Percentiles rank a stretch among this genome's conserved stretches.
phyloP scores from a whole-genome alignment of 1,284 basidiomycete genomes.

The Apiotrichum porosum region DNA sequence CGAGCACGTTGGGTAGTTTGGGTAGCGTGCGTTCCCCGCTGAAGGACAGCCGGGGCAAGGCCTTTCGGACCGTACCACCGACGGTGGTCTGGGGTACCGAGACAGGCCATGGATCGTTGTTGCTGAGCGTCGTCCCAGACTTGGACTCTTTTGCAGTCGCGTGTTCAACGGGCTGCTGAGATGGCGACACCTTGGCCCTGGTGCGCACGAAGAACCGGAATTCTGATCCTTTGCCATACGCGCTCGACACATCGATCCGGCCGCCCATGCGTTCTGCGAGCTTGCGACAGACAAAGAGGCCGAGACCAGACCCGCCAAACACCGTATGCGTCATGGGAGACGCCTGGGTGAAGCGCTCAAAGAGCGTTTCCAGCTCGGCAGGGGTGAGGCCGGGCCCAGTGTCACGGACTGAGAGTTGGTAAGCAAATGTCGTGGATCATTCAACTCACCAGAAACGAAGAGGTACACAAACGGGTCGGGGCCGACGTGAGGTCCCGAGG shows the following conservation, averaged over 20 bases:
- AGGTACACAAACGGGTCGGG: conserved; percentile 16
- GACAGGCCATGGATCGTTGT: neutral
- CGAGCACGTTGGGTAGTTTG: too few relatives aligned
- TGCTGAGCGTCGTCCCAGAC: too few relatives aligned
- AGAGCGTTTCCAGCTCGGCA: conserved; percentile 23
- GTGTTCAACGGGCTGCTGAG: neutral
- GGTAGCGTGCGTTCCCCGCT: too few relatives aligned
- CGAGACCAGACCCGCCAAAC: conserved; percentile 32
- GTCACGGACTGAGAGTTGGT: conserved; percentile 15
- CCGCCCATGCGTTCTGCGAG: conserved; percentile 29
- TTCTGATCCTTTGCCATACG: conserved; percentile 44
- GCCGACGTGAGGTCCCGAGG: neutral
- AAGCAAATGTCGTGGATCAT: too few relatives aligned
- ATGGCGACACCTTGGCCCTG: neutral
- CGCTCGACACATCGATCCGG: conserved; percentile 24
- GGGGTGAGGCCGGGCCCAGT: conserved; percentile 28
- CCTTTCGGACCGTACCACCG: neutral
- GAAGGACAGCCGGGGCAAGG: neutral
- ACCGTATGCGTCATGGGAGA: conserved; percentile 24
- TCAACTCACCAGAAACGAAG: conserved; percentile 7
- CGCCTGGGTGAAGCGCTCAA: conserved; percentile 31
- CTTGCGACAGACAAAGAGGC: conserved; percentile 30
- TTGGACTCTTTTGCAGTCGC: neutral
- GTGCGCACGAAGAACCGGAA: conserved; percentile 39
- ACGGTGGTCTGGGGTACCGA: neutral